Evolutionary conservation across 2,329 filamentous ascomycete species (phyloP), one percentile per base, ranked within the genome.

Genomic region (Fusarium paranaense): DNA sequence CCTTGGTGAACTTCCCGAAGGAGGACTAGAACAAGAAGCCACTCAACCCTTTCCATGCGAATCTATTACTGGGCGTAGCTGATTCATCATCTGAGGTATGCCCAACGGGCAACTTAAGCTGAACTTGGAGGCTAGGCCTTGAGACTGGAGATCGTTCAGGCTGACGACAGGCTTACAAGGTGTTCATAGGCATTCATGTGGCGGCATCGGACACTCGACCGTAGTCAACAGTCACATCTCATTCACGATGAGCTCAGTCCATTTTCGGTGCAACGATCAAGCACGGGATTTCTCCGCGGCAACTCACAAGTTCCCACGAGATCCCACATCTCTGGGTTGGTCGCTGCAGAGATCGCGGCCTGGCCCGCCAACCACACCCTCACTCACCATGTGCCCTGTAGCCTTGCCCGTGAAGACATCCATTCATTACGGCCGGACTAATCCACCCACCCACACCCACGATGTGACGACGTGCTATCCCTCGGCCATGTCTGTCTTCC

Each of bases 381-480:
- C 18, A 1, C 13, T 62, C 52, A 60, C 61, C 61, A 45, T 25
- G 20, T 35, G 35, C 57, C 38, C 25, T 32, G 16, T 47, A 47
- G 58, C 56, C 32, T 22, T 62, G 20, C 35, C 30, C 20, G 25
- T 58, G 22, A 42, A 42, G 47, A 52, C 25, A 30, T 30, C 13
- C 14, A 27, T 25, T 18, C 25, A 47, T 30, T 25, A 52, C 47
- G 22, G 14, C 42, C 42, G 22, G 22, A 30, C 47, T 11, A 27
- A 50, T 14, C 14, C 45, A 27, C 22, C 22, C 4, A 50, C 45
- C 14, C 25, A 50, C 45, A n/a, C 10, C 25, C 47, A 22, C 71
- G 32, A 61, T 27, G 54, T 40, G 59, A 69, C 64, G 63, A 59
- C 71, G 71, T 74, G 57, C 61, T 71, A 74, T 72, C 35, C 57